Conservation (phyloP, 2,329 filamentous ascomycete genomes). For the Myriosclerotinia curreyana region DNA sequence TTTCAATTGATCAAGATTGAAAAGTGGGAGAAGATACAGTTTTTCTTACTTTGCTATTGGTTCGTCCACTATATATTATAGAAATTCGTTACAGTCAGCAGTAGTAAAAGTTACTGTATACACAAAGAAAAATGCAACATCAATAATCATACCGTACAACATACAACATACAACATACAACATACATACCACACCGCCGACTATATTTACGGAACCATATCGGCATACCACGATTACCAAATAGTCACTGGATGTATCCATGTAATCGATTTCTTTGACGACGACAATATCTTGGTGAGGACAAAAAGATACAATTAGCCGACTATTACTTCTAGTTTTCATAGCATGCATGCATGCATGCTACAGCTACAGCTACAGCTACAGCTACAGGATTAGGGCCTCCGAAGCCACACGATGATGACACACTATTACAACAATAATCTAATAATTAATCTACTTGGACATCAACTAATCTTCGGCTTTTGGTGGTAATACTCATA, state of each 20-base stretch:
- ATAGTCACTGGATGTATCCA: not conserved
- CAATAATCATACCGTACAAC: constrained; percentile 13
- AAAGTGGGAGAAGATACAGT: constrained; percentile 13
- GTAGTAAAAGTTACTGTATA: constrained; percentile 1
- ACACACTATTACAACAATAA: constrained; percentile 2
- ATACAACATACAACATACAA: not conserved
- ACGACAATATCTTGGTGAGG: constrained; percentile 10
- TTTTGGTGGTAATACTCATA: not conserved
- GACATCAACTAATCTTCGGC: constrained; percentile 7
- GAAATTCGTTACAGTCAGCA: constrained; percentile 15
- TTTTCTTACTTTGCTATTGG: constrained; percentile 1
- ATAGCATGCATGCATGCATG: constrained; percentile 16
- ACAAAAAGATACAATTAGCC: constrained; percentile 8
- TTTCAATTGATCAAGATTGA: not conserved
- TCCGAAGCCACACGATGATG: constrained; percentile 20
- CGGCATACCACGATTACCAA: not conserved
- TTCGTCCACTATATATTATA: constrained; percentile 12
- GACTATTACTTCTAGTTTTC: constrained; percentile 2
- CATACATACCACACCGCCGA: constrained; percentile 8
- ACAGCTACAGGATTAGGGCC: constrained; percentile 11
- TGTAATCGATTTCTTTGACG: constrained; percentile 3
- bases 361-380: too few relatives aligned
- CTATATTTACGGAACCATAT: constrained; percentile 1
- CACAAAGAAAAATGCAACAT: constrained; percentile 7
- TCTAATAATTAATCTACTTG: constrained; percentile 10